These are phyloP conservation scores for Arxiozyma heterogenica DNA, from an alignment of 1,139 yeast species.

Conservation along the genomic window DNA sequence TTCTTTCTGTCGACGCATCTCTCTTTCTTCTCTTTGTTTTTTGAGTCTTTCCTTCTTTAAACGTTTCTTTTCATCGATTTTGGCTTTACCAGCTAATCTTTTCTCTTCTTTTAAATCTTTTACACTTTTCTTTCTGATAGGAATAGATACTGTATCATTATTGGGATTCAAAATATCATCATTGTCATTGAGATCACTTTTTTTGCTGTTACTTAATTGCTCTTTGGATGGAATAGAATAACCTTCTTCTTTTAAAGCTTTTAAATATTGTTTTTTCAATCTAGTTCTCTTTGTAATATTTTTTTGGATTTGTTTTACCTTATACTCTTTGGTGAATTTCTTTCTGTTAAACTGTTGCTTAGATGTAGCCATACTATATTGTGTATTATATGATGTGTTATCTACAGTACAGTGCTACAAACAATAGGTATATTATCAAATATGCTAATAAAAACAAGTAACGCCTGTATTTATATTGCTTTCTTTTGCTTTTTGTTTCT, in stretches of 20 bases:
- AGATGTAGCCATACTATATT: conserved; percentile 15
- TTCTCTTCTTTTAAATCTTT: conserved; percentile 17
- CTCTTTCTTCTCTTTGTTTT: conserved; percentile 32
- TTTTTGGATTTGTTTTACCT: conserved; percentile 52
- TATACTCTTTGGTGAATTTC: conserved; percentile 29
- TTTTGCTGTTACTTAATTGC: neutral
- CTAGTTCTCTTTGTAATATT: conserved; percentile 78
- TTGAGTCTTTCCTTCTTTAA: conserved; percentile 37
- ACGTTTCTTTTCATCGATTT: conserved; percentile 36
- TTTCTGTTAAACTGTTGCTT: conserved; percentile 21
- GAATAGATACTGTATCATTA: neutral
- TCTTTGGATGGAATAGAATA: conserved; percentile 32
- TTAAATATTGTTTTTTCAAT: conserved; percentile 72
- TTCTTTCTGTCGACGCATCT: conserved; percentile 30
- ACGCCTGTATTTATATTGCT: neutral
- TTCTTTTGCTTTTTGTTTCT: neutral
- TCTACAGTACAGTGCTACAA: neutral
- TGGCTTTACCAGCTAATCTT: conserved; percentile 18
- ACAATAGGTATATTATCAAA: neutral
- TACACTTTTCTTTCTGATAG: conserved; percentile 10
- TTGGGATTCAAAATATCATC: conserved; percentile 2
- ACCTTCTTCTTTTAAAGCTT: conserved; percentile 68
- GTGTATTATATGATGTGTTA: neutral
- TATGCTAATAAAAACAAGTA: neutral
- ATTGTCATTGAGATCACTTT: too few species aligned